A percentile compares a stretch with the other conserved stretches of the same genome.
phyloP scores from a whole-genome alignment of 2,329 filamentous ascomycete species.

The Elsinoe australis region DNA sequence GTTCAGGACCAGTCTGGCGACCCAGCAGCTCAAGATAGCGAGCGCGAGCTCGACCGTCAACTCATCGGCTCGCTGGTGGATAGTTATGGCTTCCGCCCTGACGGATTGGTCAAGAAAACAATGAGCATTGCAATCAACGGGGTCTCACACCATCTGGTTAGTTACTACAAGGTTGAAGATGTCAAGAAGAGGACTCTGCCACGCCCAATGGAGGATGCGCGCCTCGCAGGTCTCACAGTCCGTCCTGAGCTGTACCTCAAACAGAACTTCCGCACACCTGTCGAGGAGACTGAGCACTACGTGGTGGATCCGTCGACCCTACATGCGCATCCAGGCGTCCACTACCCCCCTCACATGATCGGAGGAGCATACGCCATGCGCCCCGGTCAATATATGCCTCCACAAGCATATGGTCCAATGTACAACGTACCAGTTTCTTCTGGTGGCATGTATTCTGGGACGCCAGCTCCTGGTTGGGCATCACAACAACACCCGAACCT shows the following conservation, averaged over 20 bases:
- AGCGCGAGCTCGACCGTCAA: conserved; percentile 47
- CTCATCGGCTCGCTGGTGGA: conserved; percentile 81
- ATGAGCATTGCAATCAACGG: conserved; percentile 71
- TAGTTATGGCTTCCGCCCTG: conserved; percentile 77
- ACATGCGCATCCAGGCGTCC: conserved; percentile 31
- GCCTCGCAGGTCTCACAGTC: conserved; percentile 29
- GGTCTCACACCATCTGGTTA: conserved; percentile 76
- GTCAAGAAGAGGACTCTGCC: conserved; percentile 55
- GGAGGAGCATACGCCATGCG: conserved; percentile 26
- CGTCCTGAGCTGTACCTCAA: conserved; percentile 33
- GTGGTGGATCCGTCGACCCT: conserved; percentile 29
- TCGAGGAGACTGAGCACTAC: conserved; percentile 33
- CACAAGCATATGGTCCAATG: conserved; percentile 29
- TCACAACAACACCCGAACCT: no score
- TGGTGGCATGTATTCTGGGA: conserved; percentile 27
- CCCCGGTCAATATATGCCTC: conserved; percentile 27
- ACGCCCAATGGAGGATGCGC: conserved; percentile 51
- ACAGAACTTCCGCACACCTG: conserved; percentile 34
- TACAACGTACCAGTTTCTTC: conserved; percentile 25
- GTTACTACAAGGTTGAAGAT: conserved; percentile 78
- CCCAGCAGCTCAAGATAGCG: conserved; percentile 21
- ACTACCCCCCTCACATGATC: conserved; percentile 27
- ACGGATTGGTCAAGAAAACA: conserved; percentile 84
- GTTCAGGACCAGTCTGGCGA: conserved; percentile 29
- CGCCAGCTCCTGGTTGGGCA: no score